A percentile compares a stretch with the other conserved stretches of the same genome.
Evolutionary conservation across 805 yeast species (phyloP).

Genomic region (Pichia deserticola): DNA sequence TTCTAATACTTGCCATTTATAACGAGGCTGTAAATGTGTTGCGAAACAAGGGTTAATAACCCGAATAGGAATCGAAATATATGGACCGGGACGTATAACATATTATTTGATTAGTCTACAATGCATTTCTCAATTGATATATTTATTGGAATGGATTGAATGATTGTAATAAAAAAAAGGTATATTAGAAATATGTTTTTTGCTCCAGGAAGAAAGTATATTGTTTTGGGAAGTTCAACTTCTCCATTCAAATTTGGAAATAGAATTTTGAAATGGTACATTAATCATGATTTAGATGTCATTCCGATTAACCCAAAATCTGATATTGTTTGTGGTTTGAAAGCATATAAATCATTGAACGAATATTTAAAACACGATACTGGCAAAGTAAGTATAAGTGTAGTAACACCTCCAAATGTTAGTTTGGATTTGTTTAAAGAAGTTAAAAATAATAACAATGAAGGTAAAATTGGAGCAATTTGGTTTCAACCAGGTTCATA

Average conservation of each 20-base stretch:
- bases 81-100: too few species aligned
- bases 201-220: slow-evolving; percentile 7
- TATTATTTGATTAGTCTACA: too few species aligned
- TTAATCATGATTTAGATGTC: slow-evolving; percentile 46
- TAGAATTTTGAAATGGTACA: slow-evolving; percentile 65
- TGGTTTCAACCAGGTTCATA: slow-evolving; percentile 88
- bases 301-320: slow-evolving; percentile 60
- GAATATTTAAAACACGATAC: slow-evolving; percentile 6
- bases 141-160: too few species aligned
- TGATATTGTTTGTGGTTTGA: slow-evolving; percentile 29
- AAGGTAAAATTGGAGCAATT: slow-evolving; percentile 39
- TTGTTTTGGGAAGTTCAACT: slow-evolving; percentile 64
- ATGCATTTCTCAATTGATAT: too few species aligned
- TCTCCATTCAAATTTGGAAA: slow-evolving; percentile 61
- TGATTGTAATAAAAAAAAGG: too few species aligned
- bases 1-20: too few species aligned
- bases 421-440: slow-evolving; percentile 40
- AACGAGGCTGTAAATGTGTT: too few species aligned
- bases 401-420: slow-evolving; percentile 68
- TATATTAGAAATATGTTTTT: slow-evolving; percentile 2
- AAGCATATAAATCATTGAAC: slow-evolving; percentile 11
- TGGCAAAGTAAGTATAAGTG: slow-evolving; percentile 37
- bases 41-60: too few species aligned
- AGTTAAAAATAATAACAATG: slow-evolving; percentile 23
- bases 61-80: too few species aligned